Percentiles rank a stretch among this genome's conserved stretches.
Evolutionary conservation across 1,284 basidiomycete genomes (phyloP).

Genomic region (Agaricales sp.): DNA sequence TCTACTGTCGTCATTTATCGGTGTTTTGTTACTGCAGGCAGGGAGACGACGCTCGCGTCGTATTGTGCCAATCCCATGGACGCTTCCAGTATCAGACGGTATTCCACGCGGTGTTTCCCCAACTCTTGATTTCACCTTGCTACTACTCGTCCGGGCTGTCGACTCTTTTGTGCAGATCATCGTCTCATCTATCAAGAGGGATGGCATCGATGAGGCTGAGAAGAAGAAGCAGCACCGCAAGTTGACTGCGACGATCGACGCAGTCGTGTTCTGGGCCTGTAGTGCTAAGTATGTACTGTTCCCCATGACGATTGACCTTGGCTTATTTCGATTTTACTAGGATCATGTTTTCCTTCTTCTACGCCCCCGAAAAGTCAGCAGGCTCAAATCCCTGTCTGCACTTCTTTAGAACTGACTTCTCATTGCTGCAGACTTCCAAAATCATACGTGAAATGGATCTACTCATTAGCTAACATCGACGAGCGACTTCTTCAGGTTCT

Average conservation of each 20-base stretch:
- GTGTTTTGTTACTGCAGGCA: conserved; percentile 44
- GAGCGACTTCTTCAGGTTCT: conserved; percentile 42
- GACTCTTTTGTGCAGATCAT: conserved; percentile 46
- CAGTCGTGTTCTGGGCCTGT: conserved; percentile 62
- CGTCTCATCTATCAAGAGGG: conserved; percentile 23
- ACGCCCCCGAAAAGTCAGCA: conserved; percentile 52
- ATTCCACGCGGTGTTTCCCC: conserved; percentile 27
- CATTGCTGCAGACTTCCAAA: conserved; percentile 41
- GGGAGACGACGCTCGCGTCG: conserved; percentile 25
- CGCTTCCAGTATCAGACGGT: conserved; percentile 9
- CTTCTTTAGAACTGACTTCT: conserved; percentile 5
- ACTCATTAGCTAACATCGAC: conserved; percentile 57
- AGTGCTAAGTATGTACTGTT: conserved; percentile 50
- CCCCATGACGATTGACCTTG: conserved; percentile 2
- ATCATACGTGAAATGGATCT: conserved; percentile 72
- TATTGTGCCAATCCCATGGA: conserved; percentile 12
- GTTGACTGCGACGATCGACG: conserved; percentile 45
- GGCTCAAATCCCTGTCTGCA: background rate
- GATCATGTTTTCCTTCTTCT: conserved; percentile 82
- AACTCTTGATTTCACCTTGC: conserved; percentile 57
- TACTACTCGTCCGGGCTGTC: conserved; percentile 59
- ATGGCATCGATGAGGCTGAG: conserved; percentile 10
- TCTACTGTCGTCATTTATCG: conserved; percentile 43
- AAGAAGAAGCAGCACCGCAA: conserved; percentile 16
- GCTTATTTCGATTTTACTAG: conserved; percentile 23